Conservation (phyloP, 1,284 basidiomycete species). For the Ustilago sp. region DNA sequence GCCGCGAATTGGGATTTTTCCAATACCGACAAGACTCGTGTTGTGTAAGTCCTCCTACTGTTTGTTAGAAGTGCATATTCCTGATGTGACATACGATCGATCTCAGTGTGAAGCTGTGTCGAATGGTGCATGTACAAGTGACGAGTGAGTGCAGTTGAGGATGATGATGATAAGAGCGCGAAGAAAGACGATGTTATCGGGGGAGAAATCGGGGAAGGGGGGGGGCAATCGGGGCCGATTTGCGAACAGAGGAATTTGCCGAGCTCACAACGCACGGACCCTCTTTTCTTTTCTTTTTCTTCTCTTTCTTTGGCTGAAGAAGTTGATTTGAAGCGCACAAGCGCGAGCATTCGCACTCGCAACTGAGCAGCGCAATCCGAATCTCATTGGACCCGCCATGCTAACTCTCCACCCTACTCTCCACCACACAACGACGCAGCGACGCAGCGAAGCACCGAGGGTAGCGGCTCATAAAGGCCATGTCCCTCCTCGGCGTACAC, state of each 20-base stretch:
- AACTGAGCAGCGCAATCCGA: too few relatives aligned
- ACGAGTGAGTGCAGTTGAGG: not conserved
- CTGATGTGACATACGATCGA: not conserved
- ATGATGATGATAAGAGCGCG: not conserved
- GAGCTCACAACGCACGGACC: not conserved
- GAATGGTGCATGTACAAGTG: not conserved
- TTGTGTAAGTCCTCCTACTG: constrained; percentile 22
- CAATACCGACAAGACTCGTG: constrained; percentile 43
- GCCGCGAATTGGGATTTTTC: constrained; percentile 39
- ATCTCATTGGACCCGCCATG: not conserved
- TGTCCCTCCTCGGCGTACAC: constrained; percentile 45
- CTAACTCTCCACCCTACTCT: not conserved
- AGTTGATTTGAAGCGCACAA: too few relatives aligned
- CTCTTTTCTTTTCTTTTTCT: not conserved
- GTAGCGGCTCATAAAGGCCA: not conserved
- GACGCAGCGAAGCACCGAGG: not conserved
- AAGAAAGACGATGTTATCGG: too few relatives aligned
- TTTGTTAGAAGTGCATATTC: constrained; percentile 3
- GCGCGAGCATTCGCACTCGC: too few relatives aligned
- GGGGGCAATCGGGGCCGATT: too few relatives aligned
- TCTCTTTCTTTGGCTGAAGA: not conserved
- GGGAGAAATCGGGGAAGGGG: not conserved
- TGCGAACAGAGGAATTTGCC: too few relatives aligned
- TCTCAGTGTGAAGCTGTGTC: not conserved
- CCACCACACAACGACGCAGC: not conserved